A percentile compares a stretch with the other conserved stretches of the same genome.
Conservation (phyloP, 768 basidiomycete genomes). For the Fomitopsis pulvina region DNA sequence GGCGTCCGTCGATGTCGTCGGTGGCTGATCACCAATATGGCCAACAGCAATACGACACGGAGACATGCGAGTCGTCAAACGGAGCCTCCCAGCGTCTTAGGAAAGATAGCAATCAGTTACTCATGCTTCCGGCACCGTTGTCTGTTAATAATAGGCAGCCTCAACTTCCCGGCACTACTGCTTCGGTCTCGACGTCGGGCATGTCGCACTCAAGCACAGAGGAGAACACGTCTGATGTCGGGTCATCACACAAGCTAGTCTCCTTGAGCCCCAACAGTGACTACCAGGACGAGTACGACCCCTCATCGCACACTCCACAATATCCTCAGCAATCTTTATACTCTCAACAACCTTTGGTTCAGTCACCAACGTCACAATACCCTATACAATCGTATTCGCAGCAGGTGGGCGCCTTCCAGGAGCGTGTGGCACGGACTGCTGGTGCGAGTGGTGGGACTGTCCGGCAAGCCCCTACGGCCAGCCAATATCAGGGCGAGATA, state of each 20-base stretch:
- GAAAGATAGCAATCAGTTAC: conserved; percentile 62
- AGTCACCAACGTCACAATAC: neutral
- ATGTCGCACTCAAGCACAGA: conserved; percentile 41
- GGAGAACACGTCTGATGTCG: conserved; percentile 28
- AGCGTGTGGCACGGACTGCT: conserved; percentile 33
- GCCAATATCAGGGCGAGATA: conserved; percentile 39
- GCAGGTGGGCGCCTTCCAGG: conserved; percentile 26
- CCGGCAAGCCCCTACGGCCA: conserved; percentile 31
- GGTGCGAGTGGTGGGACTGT: conserved; percentile 32
- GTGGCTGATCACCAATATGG: conserved; percentile 64
- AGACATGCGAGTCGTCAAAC: conserved; percentile 54
- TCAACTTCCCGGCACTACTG: conserved; percentile 27
- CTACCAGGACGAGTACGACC: conserved; percentile 12
- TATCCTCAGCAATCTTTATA: neutral
- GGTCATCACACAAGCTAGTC: conserved; percentile 39
- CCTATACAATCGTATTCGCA: neutral
- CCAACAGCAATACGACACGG: conserved; percentile 46
- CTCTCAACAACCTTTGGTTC: neutral
- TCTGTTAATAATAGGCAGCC: conserved; percentile 47
- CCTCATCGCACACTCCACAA: conserved; percentile 5
- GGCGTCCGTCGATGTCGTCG: conserved; percentile 74
- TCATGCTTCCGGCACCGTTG: conserved; percentile 73
- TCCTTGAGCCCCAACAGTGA: conserved; percentile 21
- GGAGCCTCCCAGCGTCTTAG: conserved; percentile 40
- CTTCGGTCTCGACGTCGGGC: conserved; percentile 35